These are phyloP conservation scores for Litsea cubeba DNA, from an alignment of 164 flowering plant species.

Conservation along the genomic window DNA sequence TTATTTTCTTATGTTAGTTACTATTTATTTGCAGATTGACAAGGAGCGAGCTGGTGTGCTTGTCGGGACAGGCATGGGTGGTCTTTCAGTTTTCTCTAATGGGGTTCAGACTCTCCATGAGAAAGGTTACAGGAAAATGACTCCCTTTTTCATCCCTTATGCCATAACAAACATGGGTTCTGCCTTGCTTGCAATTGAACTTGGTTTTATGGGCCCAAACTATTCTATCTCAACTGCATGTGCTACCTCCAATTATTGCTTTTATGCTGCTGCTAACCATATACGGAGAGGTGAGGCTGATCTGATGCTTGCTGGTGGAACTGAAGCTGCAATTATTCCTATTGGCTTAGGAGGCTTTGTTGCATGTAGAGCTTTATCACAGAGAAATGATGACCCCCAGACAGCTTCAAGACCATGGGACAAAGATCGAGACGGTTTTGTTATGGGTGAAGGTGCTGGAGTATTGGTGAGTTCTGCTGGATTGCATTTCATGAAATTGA, in stretches of 20 bases:
- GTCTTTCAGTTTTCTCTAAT: conserved; percentile 85
- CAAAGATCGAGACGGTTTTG: conserved; percentile 89
- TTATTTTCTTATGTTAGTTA: background rate
- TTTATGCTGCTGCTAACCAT: conserved; percentile 96
- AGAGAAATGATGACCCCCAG: conserved; percentile 95
- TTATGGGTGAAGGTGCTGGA: conserved; percentile 96
- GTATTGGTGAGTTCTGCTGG: conserved; percentile 55
- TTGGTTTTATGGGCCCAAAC: conserved; percentile 96
- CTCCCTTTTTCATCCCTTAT: conserved; percentile 95
- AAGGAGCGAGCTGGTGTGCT: conserved; percentile 85
- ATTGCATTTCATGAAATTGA: background rate
- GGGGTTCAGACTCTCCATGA: conserved; percentile 83
- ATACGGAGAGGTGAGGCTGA: conserved; percentile 96
- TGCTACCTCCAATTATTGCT: conserved; percentile 93
- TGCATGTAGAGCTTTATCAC: conserved; percentile 97
- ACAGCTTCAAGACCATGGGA: conserved; percentile 99
- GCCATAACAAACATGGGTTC: conserved; percentile 96
- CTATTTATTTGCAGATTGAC: conserved; percentile 55
- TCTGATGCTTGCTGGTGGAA: conserved; percentile 93
- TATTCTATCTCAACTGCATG: conserved; percentile 96
- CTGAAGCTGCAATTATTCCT: conserved; percentile 92
- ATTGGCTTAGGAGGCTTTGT: conserved; percentile 91
- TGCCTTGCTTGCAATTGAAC: conserved; percentile 87
- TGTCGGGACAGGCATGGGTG: conserved; percentile 99
- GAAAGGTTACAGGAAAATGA: conserved; percentile 78